These are phyloP conservation scores for Ophiocordyceps unilateralis DNA, from an alignment of 2,329 filamentous ascomycete genomes.

Conservation along the genomic window DNA sequence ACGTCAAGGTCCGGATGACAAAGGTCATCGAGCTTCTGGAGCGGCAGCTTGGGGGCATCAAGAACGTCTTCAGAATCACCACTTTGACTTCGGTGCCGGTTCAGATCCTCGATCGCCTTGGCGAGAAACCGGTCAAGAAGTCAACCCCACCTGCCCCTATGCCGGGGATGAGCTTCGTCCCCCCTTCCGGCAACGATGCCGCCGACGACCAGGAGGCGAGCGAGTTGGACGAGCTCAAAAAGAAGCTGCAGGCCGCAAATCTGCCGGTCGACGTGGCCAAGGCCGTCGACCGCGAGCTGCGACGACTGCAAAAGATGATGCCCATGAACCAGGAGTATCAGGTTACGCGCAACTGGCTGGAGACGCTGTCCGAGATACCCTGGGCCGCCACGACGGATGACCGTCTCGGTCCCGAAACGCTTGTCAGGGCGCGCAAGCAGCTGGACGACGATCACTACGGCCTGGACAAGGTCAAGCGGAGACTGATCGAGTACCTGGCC, in stretches of 20 bases:
- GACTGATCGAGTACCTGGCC: slow-evolving; percentile 84
- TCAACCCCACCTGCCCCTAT: slow-evolving; percentile 19
- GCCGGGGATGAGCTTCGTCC: slow-evolving; percentile 18
- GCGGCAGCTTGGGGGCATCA: slow-evolving; percentile 66
- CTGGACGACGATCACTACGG: slow-evolving; percentile 94
- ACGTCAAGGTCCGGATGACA: slow-evolving; percentile 60
- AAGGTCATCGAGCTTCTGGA: slow-evolving; percentile 72
- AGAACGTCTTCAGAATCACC: slow-evolving; percentile 75
- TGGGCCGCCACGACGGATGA: slow-evolving; percentile 80
- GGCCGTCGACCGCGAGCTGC: slow-evolving; percentile 78
- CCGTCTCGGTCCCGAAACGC: slow-evolving; percentile 63
- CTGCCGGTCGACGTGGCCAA: slow-evolving; percentile 74
- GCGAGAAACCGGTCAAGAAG: slow-evolving; percentile 19
- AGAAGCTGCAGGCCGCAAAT: slow-evolving; percentile 66
- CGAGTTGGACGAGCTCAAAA: slow-evolving; percentile 81
- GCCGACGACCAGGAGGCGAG: slow-evolving; percentile 68
- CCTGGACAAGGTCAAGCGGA: slow-evolving; percentile 92
- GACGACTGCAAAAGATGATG: slow-evolving; percentile 84
- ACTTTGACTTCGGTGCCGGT: slow-evolving; percentile 52
- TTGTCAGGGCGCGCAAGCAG: slow-evolving; percentile 68
- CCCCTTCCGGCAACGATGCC: slow-evolving; percentile 25
- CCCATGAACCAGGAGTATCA: slow-evolving; percentile 93
- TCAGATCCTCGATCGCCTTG: slow-evolving; percentile 39
- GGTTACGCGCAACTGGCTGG: slow-evolving; percentile 81
- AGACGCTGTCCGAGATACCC: slow-evolving; percentile 85